Conservation (phyloP, 306 rosid genomes). For the Abrus pulchellus region DNA sequence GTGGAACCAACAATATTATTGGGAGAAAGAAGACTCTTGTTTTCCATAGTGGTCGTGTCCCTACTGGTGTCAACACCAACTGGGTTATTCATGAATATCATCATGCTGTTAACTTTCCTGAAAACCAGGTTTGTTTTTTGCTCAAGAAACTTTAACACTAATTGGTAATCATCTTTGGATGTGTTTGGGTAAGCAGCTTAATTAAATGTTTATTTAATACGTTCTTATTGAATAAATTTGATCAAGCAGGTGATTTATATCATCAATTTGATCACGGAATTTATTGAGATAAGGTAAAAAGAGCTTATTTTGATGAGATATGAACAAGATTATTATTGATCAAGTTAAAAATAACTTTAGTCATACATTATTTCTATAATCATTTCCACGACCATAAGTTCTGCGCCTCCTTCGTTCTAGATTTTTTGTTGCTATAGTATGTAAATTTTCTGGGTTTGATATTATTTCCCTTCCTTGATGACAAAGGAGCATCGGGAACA, state of each 20-base stretch:
- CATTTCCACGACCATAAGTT: too few relatives aligned
- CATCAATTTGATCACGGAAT: too few relatives aligned
- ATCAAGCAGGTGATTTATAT: too few relatives aligned
- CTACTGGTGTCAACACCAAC: slow-evolving; percentile 39
- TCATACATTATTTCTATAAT: too few relatives aligned
- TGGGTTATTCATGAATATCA: slow-evolving; percentile 83
- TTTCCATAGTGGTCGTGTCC: slow-evolving; percentile 54
- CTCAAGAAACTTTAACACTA: not conserved
- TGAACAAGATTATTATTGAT: too few relatives aligned
- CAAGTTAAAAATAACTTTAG: too few relatives aligned
- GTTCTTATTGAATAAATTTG: too few relatives aligned
- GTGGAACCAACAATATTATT: slow-evolving; percentile 45
- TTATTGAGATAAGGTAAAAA: too few relatives aligned
- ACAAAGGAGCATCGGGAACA: not conserved
- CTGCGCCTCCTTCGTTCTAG: not conserved
- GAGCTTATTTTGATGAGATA: too few relatives aligned
- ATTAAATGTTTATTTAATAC: too few relatives aligned
- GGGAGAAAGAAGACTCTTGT: slow-evolving; percentile 77
- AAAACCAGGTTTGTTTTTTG: slow-evolving; percentile 51
- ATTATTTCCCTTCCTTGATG: not conserved
- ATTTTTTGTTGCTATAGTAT: not conserved
- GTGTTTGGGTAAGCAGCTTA: too few relatives aligned
- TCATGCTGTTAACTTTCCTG: slow-evolving; percentile 28
- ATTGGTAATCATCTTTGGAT: not conserved
- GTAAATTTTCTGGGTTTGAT: slow-evolving; percentile 4